Conservation (phyloP, 208 protist species). For the Balamuthia mandrillaris region DNA sequence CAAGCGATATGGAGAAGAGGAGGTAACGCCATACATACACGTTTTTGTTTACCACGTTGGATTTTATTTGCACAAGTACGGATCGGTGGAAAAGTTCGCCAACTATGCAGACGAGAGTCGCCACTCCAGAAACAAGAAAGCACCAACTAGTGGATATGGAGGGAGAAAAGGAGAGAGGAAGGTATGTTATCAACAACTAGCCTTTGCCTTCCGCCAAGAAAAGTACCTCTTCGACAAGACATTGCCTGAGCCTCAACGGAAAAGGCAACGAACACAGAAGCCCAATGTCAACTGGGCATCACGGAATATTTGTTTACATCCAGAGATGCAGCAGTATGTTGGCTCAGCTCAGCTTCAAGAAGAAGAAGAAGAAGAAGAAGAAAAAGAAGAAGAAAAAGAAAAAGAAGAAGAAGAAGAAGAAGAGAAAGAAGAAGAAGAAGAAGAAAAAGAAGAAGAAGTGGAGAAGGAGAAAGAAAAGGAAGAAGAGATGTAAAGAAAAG, state of each 20-base stretch:
- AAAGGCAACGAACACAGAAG: too few relatives aligned
- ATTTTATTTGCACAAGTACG: background rate
- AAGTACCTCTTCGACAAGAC: too few relatives aligned
- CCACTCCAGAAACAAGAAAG: too few relatives aligned
- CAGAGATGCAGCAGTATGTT: too few relatives aligned
- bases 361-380: background rate
- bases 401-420: background rate
- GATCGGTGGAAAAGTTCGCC: background rate
- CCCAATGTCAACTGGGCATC: too few relatives aligned
- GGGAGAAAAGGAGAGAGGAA: too few relatives aligned
- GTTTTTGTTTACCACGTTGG: constrained; percentile 33
- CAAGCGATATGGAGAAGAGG: background rate
- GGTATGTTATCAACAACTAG: too few relatives aligned
- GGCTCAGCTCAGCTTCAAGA: background rate
- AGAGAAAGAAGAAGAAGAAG: background rate
- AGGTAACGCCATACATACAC: constrained; percentile 18
- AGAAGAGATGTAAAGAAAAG: background rate
- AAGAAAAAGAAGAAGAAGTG: background rate
- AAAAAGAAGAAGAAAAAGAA: background rate
- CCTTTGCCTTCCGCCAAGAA: too few relatives aligned
- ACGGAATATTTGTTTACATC: too few relatives aligned
- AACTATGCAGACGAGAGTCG: constrained; percentile 3
- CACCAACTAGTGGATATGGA: too few relatives aligned
- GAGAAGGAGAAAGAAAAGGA: too few relatives aligned
- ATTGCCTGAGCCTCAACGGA: too few relatives aligned